These are phyloP conservation scores for Cordyceps farinosa DNA, from an alignment of 2,329 filamentous ascomycete species.

Conservation along the genomic window DNA sequence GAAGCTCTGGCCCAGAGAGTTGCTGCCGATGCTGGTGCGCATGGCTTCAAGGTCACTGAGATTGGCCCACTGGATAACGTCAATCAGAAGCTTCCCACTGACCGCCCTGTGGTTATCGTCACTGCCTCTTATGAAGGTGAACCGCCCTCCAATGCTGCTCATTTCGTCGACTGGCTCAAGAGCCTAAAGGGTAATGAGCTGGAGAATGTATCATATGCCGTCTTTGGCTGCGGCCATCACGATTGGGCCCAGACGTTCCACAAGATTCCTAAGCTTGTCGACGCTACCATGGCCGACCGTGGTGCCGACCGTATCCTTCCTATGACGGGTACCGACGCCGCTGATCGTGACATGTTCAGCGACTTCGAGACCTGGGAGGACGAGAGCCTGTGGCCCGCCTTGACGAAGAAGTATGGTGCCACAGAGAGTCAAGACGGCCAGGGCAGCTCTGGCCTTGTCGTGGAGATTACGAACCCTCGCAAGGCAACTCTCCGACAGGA, in stretches of 20 bases:
- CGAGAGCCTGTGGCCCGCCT: constrained; percentile 45
- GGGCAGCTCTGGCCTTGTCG: constrained; percentile 29
- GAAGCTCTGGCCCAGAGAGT: constrained; percentile 64
- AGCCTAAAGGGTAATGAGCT: constrained; percentile 48
- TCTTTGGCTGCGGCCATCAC: constrained; percentile 63
- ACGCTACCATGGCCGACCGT: constrained; percentile 45
- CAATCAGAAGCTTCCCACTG: constrained; percentile 55
- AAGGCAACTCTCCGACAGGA: constrained; percentile 60
- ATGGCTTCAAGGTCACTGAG: constrained; percentile 55
- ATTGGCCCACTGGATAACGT: constrained; percentile 60
- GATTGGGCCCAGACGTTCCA: constrained; percentile 65
- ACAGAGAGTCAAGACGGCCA: constrained; percentile 26
- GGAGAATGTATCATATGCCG: constrained; percentile 57
- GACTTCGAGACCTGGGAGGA: constrained; percentile 68
- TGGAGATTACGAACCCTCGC: constrained; percentile 52
- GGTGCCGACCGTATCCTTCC: constrained; percentile 36
- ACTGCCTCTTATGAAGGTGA: constrained; percentile 72
- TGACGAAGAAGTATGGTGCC: constrained; percentile 42
- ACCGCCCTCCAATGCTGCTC: constrained; percentile 66
- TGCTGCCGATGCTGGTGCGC: constrained; percentile 53
- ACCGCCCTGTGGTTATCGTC: constrained; percentile 62
- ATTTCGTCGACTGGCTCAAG: constrained; percentile 66
- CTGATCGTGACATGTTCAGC: constrained; percentile 62
- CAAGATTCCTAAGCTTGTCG: constrained; percentile 60
- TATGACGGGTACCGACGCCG: constrained; percentile 57